phyloP scores from a whole-genome alignment of 352 stramenopile species.

The Globisporangium recalcitrans region DNA sequence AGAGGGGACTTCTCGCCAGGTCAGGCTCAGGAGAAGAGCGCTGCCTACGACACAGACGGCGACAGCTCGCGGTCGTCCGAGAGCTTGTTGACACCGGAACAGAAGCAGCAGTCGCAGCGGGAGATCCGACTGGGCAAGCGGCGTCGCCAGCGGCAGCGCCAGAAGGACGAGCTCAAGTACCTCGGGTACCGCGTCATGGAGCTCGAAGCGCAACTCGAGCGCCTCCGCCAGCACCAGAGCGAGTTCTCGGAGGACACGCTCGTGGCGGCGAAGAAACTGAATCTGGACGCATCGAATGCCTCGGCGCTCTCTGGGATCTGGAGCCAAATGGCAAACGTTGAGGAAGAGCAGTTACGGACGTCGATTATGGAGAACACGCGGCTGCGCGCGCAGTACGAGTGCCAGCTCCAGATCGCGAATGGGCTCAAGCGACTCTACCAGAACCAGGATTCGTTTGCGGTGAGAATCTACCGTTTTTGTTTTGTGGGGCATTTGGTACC shows the following conservation, averaged over 20 bases:
- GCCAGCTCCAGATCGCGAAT: constrained; percentile 32
- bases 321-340: constrained; percentile 25
- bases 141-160: not conserved
- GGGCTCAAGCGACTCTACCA: constrained; percentile 29
- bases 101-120: not conserved
- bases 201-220: not conserved
- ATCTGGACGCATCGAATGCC: not conserved
- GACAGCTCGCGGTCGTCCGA: not conserved
- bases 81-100: not conserved
- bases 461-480: not conserved
- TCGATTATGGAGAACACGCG: constrained; percentile 32
- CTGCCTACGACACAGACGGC: not conserved
- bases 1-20: not conserved
- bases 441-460: constrained; percentile 12
- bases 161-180: not conserved
- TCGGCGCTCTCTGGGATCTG: constrained; percentile 18
- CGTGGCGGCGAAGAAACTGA: not conserved
- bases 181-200: not conserved
- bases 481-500: not conserved
- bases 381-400: constrained; percentile 25
- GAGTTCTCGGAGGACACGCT: constrained; percentile 1
- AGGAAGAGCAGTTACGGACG: constrained; percentile 25
- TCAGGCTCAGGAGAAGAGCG: not conserved
- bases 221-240: not conserved
- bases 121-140: constrained; percentile 4